phyloP scores from a whole-genome alignment of 2,329 filamentous ascomycete species.

The Biscogniauxia sp. region DNA sequence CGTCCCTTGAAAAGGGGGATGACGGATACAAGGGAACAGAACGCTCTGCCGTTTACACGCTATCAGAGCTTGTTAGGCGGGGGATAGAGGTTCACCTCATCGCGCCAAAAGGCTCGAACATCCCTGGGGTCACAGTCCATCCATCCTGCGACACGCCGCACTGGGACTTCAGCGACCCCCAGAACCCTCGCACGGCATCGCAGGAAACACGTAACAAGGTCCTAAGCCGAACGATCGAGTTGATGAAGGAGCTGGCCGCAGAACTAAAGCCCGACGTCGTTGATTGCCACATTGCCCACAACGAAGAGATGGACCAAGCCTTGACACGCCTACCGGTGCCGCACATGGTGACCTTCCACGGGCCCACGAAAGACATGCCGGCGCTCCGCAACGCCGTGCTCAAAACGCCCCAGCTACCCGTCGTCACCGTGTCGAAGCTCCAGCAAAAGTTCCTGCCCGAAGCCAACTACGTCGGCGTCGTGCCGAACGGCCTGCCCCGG shows the following conservation, averaged over 20 bases:
- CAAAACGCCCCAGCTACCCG: not conserved
- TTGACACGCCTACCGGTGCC: not conserved
- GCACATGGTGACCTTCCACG: slow-evolving; percentile 1
- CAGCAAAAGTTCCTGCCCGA: not conserved
- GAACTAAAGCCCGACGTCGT: not conserved
- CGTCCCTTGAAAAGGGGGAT: not conserved
- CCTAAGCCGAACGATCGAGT: not conserved
- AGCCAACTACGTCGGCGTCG: not conserved
- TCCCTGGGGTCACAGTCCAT: not conserved
- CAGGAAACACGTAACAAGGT: not conserved
- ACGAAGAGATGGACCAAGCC: not conserved
- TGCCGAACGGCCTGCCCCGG: slow-evolving; percentile 1
- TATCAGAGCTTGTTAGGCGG: not conserved
- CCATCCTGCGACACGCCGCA: not conserved
- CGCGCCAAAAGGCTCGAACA: not conserved
- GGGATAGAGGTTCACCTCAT: not conserved
- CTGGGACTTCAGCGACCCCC: not conserved
- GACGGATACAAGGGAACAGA: slow-evolving; percentile 7
- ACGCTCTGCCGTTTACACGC: not conserved
- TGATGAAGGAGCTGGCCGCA: not conserved
- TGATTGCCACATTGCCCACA: slow-evolving; percentile 3
- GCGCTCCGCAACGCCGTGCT: not conserved
- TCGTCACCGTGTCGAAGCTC: slow-evolving; percentile 2
- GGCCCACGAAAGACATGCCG: not conserved
- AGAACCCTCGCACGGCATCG: not conserved